Evolutionary conservation across 371 early-diverging fungal species (phyloP).

Genomic region (Mucor ambiguus): DNA sequence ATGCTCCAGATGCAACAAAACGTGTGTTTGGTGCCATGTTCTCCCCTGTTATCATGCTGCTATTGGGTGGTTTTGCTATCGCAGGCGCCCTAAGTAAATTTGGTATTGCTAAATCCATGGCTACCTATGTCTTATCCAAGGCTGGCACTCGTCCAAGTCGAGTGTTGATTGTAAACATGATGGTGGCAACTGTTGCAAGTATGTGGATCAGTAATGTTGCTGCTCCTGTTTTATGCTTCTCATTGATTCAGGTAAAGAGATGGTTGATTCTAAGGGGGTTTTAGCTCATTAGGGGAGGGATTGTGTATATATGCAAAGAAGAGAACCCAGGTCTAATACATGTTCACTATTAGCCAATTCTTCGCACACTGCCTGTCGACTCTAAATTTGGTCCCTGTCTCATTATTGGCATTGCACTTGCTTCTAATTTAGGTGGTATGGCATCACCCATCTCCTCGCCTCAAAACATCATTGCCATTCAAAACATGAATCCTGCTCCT

Average conservation of each 20-base stretch:
- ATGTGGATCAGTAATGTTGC: slow-evolving; percentile 89
- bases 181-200: slow-evolving; percentile 71
- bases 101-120: slow-evolving; percentile 73
- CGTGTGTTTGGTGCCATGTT: slow-evolving; percentile 93
- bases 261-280: background rate
- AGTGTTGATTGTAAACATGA: slow-evolving; percentile 77
- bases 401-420: slow-evolving; percentile 81
- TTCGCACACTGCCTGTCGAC: slow-evolving; percentile 67
- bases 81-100: slow-evolving; percentile 77
- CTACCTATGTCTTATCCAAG: slow-evolving; percentile 64
- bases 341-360: slow-evolving; percentile 52
- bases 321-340: background rate
- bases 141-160: slow-evolving; percentile 71
- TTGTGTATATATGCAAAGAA: background rate
- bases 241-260: slow-evolving; percentile 44
- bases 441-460: slow-evolving; percentile 79
- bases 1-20: slow-evolving; percentile 77
- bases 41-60: slow-evolving; percentile 90
- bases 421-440: slow-evolving; percentile 82
- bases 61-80: slow-evolving; percentile 93
- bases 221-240: slow-evolving; percentile 82
- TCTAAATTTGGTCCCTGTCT: slow-evolving; percentile 67
- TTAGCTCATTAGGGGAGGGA: background rate
- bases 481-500: slow-evolving; percentile 73
- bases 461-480: slow-evolving; percentile 69